Percentiles rank a stretch among this genome's conserved stretches.
Evolutionary conservation across 345 rosid species (phyloP).

Genomic region (Acer negundo): DNA sequence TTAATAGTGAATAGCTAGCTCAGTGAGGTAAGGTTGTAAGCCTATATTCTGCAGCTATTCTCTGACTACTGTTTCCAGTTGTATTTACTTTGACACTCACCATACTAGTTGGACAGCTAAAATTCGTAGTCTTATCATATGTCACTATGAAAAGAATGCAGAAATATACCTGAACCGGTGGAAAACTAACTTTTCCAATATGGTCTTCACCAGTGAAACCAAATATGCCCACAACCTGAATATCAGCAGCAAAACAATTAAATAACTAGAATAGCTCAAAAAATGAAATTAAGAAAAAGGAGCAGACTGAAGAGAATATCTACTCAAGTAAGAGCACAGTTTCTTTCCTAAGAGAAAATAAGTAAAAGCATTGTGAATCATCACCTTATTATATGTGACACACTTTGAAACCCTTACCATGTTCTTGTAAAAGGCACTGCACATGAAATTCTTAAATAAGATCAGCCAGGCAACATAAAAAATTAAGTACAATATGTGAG

Average conservation of each 20-base stretch:
- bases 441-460: conserved; percentile 16
- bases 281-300: neutral
- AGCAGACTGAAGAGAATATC: neutral
- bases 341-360: neutral
- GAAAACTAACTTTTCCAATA: conserved; percentile 91
- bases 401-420: conserved; percentile 89
- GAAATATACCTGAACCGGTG: conserved; percentile 79
- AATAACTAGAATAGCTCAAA: neutral
- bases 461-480: neutral
- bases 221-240: conserved; percentile 80
- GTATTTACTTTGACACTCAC: no score
- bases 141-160: conserved; percentile 3
- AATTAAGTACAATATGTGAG: neutral
- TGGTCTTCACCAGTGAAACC: conserved; percentile 96
- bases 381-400: conserved; percentile 85
- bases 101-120: no score
- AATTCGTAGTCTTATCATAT: no score
- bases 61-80: no score
- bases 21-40: no score
- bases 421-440: conserved; percentile 85
- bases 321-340: conserved; percentile 7
- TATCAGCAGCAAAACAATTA: conserved; percentile 16
- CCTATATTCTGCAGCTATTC: no score
- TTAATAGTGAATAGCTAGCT: no score
- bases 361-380: neutral